Base-by-base conservation (phyloP, 306 rosid genomes). In the Alnus glutinosa region DNA sequence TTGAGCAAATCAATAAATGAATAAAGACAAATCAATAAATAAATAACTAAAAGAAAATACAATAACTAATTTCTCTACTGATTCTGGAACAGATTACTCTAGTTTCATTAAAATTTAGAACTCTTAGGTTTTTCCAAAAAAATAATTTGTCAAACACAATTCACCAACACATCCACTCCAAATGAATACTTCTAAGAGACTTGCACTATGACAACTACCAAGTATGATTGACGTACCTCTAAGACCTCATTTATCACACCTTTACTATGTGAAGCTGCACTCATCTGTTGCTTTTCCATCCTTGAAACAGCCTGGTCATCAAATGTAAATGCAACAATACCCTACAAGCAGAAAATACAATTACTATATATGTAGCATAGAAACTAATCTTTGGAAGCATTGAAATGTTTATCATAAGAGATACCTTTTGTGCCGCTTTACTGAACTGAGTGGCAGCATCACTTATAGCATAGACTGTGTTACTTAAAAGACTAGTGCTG, bases 381-480 rank as follows among this genome's bases (percentile, higher is more conserved):
- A 66, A 55, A 69, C 19, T 52, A 68, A 47, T 18, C 62, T 62
- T 66, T 66, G 36, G 4, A 78, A 68, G 58, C 51, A 62, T 74
- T 23, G 67, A 18, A 50, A 78, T 79, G 71, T 58, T 19, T 37
- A 18, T 67, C 64, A 62, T 57, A 77, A 81, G 55, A 82, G 72
- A 61, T 81, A 94, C 97, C 98, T 94, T 91, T 86, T 94, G 96
- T 2, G 98, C 98, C 73, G 93, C 97, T 89, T 89, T 91, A 84
- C 98, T 95, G 89, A 95, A 95, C 80, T 95, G 98, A 72, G 94
- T 91, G 77, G 98, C 84, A 34, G 98, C 98, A 79, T 95, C 98
- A 82, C 98, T 95, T 73, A 95, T 84, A 59, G 98, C 98, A 70
- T 91, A 95, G 58, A 95, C 96, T 14, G 93, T 95, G 86, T 91